Evolutionary conservation across 2,329 filamentous ascomycete species (phyloP), one percentile per base, ranked within the genome.

Genomic region (Neoascochyta sp.): DNA sequence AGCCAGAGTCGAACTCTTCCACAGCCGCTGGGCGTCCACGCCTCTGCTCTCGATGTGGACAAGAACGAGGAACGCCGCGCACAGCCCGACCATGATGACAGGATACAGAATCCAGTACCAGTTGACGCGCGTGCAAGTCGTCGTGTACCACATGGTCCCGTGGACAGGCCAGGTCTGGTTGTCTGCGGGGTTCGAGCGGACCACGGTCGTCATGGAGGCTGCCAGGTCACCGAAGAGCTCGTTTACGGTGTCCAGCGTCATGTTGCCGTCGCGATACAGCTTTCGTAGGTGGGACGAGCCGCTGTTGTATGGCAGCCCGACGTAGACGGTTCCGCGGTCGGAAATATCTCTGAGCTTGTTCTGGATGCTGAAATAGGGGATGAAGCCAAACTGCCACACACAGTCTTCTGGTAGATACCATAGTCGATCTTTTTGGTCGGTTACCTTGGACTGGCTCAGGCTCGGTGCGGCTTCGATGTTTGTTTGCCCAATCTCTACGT

Each of bases 1-100:
- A 9, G 39, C 36, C 9, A 42, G 22, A 4, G 39, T 17, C 3
- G 31, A 39, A 28, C 32, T 39, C 21, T 42, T 36, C 29, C 39
- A 42, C 10, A 42, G 24, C 11, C 32, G 20, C 9, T 31, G 35
- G 5, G 15, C 30, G 24, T 39, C 20, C 6, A 36, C 24, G 2
- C 24, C 36, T n/a, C 39, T 22, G 24, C 27, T 42, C 24, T 39
- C 39, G 7, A 36, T 9, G 6, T 19, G 17, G 3, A 42, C 34
- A 11, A 42, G n/a, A 5, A 39, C 7, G 6, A 42, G 21, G 9
- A 39, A 42, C 1, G 32, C 6, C 1, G 15, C 29, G 5, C 16
- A 22, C 8, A 39, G 19, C 7, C 16, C 27, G n/a, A 42, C 36
- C 39, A 42, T 39, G 0, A 24, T 14, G 4, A 25, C 31, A 3